Base-by-base conservation (phyloP, 129 eudicot genomes). In the Rutidosis leptorrhynchoides region DNA sequence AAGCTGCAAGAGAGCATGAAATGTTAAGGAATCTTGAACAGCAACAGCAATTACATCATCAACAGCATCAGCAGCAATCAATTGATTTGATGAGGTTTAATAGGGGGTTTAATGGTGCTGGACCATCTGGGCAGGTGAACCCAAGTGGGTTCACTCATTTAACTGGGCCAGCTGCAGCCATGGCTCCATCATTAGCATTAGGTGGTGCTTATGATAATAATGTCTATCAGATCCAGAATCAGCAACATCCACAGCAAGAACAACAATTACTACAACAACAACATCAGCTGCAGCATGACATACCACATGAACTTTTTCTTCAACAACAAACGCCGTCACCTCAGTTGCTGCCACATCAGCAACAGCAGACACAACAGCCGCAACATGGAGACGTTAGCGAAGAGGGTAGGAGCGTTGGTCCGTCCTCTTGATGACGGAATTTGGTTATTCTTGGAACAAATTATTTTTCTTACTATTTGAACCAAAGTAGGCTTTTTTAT, bases 1-100 rank as follows among this genome's bases (percentile, higher is more conserved):
- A 40, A 19, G 30, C 84, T 79, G 57, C 79, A 22, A 72, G 55
- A 63, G 77, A 81, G 17, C 84, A 83, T 26, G 82, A 80, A 24
- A 27, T 71, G 64, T 28, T 78, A 3, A 79, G 64, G 69, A 72
- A 59, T 48, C 42, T 59, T 10, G 68, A 60, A 51, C 49, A 21
- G 22, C 45, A 70, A 26, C 67, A 46, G 2, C 46, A 17, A 58
- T 65, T 58, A 12, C 42, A 24, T 19, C 67, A 14, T 9, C 84
- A 77, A 3, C 81, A 72, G 48, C 70, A 75, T 22, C 80, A 60
- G 20, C 83, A 78, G 11, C 74, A 69, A 35, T 43, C 51, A 29
- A 55, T 64, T 69, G 79, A 52, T 77, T 63, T 63, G 28, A 71
- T 68, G 74, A 83, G 82, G 73, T 58, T 57, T 43, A 70, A 58